Evolutionary conservation across 371 early-diverging fungal genomes (phyloP).

Genomic region (Enteropsectra breve): DNA sequence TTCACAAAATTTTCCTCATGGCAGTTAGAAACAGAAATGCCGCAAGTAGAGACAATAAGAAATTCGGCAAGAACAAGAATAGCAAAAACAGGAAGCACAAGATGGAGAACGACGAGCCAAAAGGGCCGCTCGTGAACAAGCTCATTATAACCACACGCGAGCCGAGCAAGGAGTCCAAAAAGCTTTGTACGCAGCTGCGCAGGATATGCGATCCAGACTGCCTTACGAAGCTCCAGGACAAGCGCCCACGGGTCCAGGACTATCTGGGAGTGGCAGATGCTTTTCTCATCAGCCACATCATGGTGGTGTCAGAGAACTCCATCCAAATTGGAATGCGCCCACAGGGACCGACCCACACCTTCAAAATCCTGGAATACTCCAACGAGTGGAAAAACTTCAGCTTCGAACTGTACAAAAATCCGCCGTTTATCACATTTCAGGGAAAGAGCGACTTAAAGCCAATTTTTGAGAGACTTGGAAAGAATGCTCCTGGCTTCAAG

Average conservation of each 20-base stretch:
- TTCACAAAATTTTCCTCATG: too few relatives aligned
- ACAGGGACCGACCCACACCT: slow-evolving; percentile 34
- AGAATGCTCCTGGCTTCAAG: neutral
- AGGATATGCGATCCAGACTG: slow-evolving; percentile 33
- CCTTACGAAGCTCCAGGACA: slow-evolving; percentile 22
- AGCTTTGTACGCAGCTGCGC: slow-evolving; percentile 34
- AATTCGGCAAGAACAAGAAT: too few relatives aligned
- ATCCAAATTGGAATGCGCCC: slow-evolving; percentile 24
- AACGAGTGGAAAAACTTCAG: slow-evolving; percentile 17
- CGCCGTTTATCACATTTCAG: slow-evolving; percentile 38
- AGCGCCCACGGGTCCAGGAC: slow-evolving; percentile 10
- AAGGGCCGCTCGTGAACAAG: neutral
- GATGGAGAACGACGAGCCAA: neutral
- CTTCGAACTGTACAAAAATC: slow-evolving; percentile 7
- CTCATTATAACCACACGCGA: slow-evolving; percentile 29
- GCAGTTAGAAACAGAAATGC: too few relatives aligned
- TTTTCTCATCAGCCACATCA: slow-evolving; percentile 29
- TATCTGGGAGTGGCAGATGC: slow-evolving; percentile 20
- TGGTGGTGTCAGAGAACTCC: slow-evolving; percentile 29
- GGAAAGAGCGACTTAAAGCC: slow-evolving; percentile 9
- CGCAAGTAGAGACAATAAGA: too few relatives aligned
- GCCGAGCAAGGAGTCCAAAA: slow-evolving; percentile 27
- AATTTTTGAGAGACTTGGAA: slow-evolving; percentile 21
- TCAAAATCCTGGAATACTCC: slow-evolving; percentile 37
- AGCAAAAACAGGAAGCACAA: too few relatives aligned